Percentiles rank a stretch among this genome's conserved stretches.
Evolutionary conservation across 2,329 filamentous ascomycete species (phyloP).

Genomic region (Penicillium sumatraense): DNA sequence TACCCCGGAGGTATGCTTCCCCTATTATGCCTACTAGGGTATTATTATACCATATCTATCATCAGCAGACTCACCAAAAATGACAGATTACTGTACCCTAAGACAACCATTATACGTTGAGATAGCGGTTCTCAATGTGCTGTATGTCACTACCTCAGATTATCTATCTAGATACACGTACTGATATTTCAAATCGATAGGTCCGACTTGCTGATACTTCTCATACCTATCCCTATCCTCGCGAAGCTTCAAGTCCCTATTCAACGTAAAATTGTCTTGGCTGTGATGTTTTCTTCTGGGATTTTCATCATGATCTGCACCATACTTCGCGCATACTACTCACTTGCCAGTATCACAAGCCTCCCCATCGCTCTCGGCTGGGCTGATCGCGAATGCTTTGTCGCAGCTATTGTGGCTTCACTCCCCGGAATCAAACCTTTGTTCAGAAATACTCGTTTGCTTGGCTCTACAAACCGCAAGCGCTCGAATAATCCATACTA

Average conservation of each 20-base stretch:
- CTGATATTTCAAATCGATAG: slow-evolving; percentile 7
- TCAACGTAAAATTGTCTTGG: slow-evolving; percentile 26
- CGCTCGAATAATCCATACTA: slow-evolving; percentile 7
- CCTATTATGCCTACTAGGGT: too few species aligned
- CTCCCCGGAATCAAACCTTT: slow-evolving; percentile 32
- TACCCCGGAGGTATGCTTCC: slow-evolving; percentile 33
- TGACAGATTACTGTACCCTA: slow-evolving; percentile 28
- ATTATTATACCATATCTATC: too few species aligned
- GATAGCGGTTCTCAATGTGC: slow-evolving; percentile 21
- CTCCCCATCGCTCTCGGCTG: slow-evolving; percentile 29
- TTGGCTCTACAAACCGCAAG: slow-evolving; percentile 14
- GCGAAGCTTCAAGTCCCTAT: slow-evolving; percentile 22
- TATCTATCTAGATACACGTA: background rate
- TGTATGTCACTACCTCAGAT: slow-evolving; percentile 13
- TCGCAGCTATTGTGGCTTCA: slow-evolving; percentile 29
- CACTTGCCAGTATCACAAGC: slow-evolving; percentile 22
- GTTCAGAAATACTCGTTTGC: slow-evolving; percentile 21
- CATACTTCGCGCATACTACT: slow-evolving; percentile 32
- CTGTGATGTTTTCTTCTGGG: slow-evolving; percentile 31
- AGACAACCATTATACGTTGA: slow-evolving; percentile 25
- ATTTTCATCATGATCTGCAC: slow-evolving; percentile 34
- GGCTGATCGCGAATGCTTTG: slow-evolving; percentile 31
- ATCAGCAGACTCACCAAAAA: background rate
- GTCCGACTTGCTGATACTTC: slow-evolving; percentile 24
- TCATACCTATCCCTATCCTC: slow-evolving; percentile 28